These are phyloP conservation scores for Ophiocordyceps sinensis DNA, from an alignment of 2,329 filamentous ascomycete genomes.

Conservation along the genomic window DNA sequence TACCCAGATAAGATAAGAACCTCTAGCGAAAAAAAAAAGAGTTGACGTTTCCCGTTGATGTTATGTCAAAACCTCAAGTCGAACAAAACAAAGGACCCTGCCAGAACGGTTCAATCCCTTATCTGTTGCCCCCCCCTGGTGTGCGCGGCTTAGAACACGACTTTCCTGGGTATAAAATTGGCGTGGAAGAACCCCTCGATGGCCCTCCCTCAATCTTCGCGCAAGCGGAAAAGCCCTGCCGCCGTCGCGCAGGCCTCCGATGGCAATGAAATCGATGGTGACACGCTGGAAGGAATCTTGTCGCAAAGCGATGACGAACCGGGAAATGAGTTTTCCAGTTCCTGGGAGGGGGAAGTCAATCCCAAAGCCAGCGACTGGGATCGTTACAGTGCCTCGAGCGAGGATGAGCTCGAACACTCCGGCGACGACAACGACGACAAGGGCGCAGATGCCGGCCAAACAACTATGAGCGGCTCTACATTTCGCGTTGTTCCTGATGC, in stretches of 20 bases:
- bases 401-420: constrained; percentile 10
- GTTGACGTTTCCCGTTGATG: too few species aligned
- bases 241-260: constrained; percentile 34
- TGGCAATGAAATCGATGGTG: constrained; percentile 41
- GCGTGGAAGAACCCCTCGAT: not conserved
- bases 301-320: constrained; percentile 29
- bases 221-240: constrained; percentile 52
- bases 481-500: constrained; percentile 57
- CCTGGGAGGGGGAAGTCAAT: constrained; percentile 2
- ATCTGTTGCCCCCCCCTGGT: too few species aligned
- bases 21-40: too few species aligned
- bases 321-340: constrained; percentile 6
- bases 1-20: too few species aligned
- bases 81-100: too few species aligned
- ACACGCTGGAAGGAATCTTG: constrained; percentile 38
- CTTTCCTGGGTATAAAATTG: too few species aligned
- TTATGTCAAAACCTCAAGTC: too few species aligned
- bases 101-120: too few species aligned
- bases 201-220: constrained; percentile 12
- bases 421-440: constrained; percentile 10
- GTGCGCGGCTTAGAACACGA: too few species aligned
- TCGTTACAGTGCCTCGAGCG: not conserved
- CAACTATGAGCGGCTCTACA: not conserved
- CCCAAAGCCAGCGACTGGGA: not conserved
- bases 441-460: not conserved